These are phyloP conservation scores for Diaporthe australafricana DNA, from an alignment of 2,329 filamentous ascomycete genomes.

Conservation along the genomic window DNA sequence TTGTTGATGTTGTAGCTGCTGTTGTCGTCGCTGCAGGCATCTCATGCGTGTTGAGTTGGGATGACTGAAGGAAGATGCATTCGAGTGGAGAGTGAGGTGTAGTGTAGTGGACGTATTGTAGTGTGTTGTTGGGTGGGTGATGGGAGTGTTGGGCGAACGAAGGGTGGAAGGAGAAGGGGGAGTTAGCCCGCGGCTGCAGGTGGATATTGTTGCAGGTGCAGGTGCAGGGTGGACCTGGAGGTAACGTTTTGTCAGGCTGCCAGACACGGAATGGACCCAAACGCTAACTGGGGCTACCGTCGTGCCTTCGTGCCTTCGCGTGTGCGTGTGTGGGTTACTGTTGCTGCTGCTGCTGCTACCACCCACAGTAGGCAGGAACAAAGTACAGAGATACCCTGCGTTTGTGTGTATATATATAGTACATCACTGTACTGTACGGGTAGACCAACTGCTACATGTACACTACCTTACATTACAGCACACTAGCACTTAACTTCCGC, in stretches of 20 bases:
- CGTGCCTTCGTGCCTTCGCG: neutral
- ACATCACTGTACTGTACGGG: neutral
- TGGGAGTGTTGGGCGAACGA: conserved; percentile 10
- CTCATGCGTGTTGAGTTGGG: neutral
- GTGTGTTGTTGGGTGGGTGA: neutral
- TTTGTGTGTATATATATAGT: neutral
- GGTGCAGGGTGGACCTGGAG: conserved; percentile 4
- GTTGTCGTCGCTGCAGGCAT: neutral
- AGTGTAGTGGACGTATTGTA: neutral
- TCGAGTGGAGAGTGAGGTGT: neutral
- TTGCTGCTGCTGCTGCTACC: neutral
- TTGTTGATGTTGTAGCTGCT: neutral
- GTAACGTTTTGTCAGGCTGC: conserved; percentile 20
- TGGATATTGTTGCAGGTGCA: neutral
- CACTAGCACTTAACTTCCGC: conserved; percentile 10
- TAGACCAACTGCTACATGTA: neutral
- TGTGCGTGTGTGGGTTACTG: neutral
- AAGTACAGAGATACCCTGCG: neutral
- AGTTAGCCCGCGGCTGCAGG: too few relatives aligned
- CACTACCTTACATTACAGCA: neutral
- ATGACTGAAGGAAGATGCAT: neutral
- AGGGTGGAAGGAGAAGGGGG: neutral
- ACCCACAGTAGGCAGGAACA: neutral
- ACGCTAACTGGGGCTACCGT: conserved; percentile 12
- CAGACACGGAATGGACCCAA: conserved; percentile 10